A percentile compares a stretch with the other conserved stretches of the same genome.
Conservation (phyloP, 2,329 filamentous ascomycete genomes). For the Grosmannia serpens region DNA sequence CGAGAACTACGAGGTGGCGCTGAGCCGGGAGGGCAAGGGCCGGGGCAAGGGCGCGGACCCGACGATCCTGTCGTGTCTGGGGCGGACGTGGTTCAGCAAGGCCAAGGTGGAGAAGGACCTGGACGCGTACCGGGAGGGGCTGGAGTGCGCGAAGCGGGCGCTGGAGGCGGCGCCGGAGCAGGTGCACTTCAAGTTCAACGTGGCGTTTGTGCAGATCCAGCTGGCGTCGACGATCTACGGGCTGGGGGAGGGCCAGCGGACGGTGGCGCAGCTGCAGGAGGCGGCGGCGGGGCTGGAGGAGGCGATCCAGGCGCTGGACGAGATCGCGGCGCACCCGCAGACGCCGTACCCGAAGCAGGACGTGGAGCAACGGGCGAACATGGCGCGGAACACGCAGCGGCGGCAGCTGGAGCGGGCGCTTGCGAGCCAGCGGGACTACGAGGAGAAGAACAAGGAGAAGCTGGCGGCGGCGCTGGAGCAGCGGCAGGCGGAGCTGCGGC, state of each 20-base stretch:
- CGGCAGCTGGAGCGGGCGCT: conserved; percentile 82
- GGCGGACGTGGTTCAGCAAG: conserved; percentile 75
- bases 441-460: conserved; percentile 84
- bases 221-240: conserved; percentile 71
- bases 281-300: conserved; percentile 68
- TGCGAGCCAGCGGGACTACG: conserved; percentile 78
- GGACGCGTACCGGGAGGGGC: conserved; percentile 43
- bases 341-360: conserved; percentile 85
- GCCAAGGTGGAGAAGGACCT: conserved; percentile 53
- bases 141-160: conserved; percentile 57
- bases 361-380: conserved; percentile 89
- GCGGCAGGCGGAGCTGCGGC: conserved; percentile 68
- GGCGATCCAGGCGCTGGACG: conserved; percentile 63
- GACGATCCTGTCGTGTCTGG: conserved; percentile 72
- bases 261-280: conserved; percentile 67
- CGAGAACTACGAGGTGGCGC: conserved; percentile 82
- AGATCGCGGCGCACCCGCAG: conserved; percentile 49
- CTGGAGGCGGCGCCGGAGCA: conserved; percentile 71
- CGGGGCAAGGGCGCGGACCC: conserved; percentile 62
- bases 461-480: conserved; percentile 68
- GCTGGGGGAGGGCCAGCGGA: conserved; percentile 64
- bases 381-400: conserved; percentile 90
- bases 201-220: conserved; percentile 94
- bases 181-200: conserved; percentile 90
- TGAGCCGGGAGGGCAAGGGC: conserved; percentile 67